phyloP scores from a whole-genome alignment of 805 yeast species.

The Saccharomycodes ludwigii region DNA sequence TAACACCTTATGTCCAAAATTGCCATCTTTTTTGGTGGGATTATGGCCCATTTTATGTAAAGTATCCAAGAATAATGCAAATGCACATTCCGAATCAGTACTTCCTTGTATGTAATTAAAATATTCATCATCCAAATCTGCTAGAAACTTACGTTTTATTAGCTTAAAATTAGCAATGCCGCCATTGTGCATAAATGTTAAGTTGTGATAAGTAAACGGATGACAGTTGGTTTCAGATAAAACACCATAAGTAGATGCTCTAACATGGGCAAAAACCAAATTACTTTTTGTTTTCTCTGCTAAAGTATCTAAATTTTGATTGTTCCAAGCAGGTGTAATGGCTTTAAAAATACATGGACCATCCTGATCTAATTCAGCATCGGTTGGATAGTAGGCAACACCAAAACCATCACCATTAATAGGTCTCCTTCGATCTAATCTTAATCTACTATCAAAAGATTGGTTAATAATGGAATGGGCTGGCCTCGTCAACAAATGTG shows the following conservation, averaged over 20 bases:
- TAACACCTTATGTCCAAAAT: constrained; percentile 42
- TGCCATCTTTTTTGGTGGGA: constrained; percentile 36
- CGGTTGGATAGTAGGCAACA: constrained; percentile 78
- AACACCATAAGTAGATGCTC: constrained; percentile 94
- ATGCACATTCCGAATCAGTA: constrained; percentile 92
- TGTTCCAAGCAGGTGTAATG: constrained; percentile 98
- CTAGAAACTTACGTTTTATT: constrained; percentile 62
- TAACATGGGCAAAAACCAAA: constrained; percentile 85
- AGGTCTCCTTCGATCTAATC: constrained; percentile 82
- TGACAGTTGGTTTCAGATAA: constrained; percentile 93
- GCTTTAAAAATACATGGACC: constrained; percentile 92
- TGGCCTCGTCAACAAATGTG: constrained; percentile 82
- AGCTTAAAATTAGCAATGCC: constrained; percentile 61
- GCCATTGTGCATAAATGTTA: constrained; percentile 98
- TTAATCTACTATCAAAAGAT: constrained; percentile 78
- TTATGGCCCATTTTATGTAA: constrained; percentile 65
- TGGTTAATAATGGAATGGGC: constrained; percentile 97
- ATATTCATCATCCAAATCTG: constrained; percentile 67
- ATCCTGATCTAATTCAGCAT: constrained; percentile 37
- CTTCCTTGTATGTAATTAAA: constrained; percentile 80
- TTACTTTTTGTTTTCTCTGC: constrained; percentile 80
- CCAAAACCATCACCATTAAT: constrained; percentile 99
- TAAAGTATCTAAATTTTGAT: constrained; percentile 72
- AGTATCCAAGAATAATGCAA: constrained; percentile 76
- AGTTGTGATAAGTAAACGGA: constrained; percentile 77